phyloP scores from a whole-genome alignment of 2,329 filamentous ascomycete genomes.

The Samsoniella hepiali region DNA sequence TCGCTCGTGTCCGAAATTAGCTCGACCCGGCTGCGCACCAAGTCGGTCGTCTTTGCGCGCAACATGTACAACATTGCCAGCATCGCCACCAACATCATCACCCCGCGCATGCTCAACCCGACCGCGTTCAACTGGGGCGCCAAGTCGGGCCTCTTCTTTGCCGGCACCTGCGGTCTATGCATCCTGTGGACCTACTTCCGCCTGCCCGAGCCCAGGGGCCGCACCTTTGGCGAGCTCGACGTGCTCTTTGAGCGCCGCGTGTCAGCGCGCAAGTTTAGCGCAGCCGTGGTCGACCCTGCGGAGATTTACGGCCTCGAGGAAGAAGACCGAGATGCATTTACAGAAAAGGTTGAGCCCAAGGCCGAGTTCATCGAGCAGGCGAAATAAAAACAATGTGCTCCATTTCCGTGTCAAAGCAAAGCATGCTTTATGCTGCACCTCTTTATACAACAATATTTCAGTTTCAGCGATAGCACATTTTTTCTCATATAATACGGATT shows the following conservation, averaged over 20 bases:
- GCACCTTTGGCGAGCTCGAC: conserved; percentile 54
- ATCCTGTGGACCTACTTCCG: conserved; percentile 50
- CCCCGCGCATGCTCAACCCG: conserved; percentile 47
- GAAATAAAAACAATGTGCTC: neutral
- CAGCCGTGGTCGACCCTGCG: conserved; percentile 25
- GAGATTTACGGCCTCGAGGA: conserved; percentile 12
- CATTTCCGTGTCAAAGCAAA: neutral
- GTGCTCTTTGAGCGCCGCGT: conserved; percentile 48
- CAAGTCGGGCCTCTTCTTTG: conserved; percentile 46
- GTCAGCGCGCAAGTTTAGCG: conserved; percentile 41
- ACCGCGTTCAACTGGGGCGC: conserved; percentile 47
- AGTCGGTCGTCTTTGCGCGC: conserved; percentile 44
- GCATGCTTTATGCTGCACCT: neutral
- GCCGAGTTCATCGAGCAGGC: conserved; percentile 7
- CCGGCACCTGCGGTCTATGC: conserved; percentile 42
- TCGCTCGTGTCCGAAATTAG: conserved; percentile 64
- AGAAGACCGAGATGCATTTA: neutral
- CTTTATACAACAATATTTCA: neutral
- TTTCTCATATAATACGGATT: neutral
- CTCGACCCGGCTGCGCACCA: conserved; percentile 44
- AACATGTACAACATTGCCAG: conserved; percentile 47
- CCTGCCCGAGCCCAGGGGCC: conserved; percentile 52
- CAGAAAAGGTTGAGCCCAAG: conserved; percentile 9
- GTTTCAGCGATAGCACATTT: conserved; percentile 5
- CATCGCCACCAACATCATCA: conserved; percentile 45